phyloP scores from a whole-genome alignment of 2,329 filamentous ascomycete genomes.

The Nannizziopsis arthrosporioides region DNA sequence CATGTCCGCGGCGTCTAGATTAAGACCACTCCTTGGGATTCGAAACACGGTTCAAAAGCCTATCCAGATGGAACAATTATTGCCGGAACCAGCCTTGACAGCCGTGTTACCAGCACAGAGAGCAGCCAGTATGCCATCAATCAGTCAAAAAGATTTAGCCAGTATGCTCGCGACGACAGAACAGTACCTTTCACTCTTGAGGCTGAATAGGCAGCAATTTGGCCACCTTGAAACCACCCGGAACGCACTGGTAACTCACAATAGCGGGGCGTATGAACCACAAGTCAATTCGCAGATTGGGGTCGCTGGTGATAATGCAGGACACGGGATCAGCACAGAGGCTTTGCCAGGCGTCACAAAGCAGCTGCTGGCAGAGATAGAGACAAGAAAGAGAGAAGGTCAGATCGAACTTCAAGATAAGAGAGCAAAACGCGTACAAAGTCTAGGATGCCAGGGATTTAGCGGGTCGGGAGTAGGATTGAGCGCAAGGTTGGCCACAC shows the following conservation, averaged over 20 bases:
- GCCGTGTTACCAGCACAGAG: slow-evolving; percentile 3
- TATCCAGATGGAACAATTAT: neutral
- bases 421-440: neutral
- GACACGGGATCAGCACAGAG: neutral
- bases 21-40: neutral
- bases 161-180: slow-evolving; percentile 4
- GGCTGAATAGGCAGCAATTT: neutral
- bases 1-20: neutral
- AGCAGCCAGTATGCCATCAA: neutral
- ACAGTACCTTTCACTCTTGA: slow-evolving; percentile 4
- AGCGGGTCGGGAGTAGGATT: neutral
- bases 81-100: slow-evolving; percentile 8
- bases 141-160: slow-evolving; percentile 1
- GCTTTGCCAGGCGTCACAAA: neutral
- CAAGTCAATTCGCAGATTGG: neutral
- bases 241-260: neutral
- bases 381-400: neutral
- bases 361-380: neutral
- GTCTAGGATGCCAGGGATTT: neutral
- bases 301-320: neutral
- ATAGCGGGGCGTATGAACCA: no score
- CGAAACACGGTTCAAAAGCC: neutral
- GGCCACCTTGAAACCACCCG: neutral
- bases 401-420: neutral
- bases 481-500: neutral